Evolutionary conservation across 257 asterid genomes (phyloP).

Genomic region (Pogostemon cablin): DNA sequence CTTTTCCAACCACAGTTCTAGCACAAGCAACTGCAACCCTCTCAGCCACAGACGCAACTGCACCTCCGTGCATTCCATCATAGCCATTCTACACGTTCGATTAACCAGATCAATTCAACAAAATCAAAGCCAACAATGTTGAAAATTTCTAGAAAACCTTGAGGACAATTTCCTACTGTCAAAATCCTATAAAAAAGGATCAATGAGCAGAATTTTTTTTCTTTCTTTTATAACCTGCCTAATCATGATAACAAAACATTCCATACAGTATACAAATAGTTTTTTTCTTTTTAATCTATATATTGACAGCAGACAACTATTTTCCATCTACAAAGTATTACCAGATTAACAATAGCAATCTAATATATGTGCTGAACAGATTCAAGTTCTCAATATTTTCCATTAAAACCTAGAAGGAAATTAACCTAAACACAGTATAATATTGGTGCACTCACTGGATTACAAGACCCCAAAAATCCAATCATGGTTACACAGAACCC

Average conservation of each 20-base stretch:
- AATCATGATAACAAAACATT: background rate
- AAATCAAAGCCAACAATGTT: slow-evolving; percentile 19
- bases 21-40: slow-evolving; percentile 29
- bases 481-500: background rate
- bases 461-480: background rate
- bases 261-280: background rate
- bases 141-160: background rate
- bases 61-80: slow-evolving; percentile 20
- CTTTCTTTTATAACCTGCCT: background rate
- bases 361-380: no score
- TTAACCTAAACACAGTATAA: background rate
- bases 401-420: background rate
- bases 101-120: slow-evolving; percentile 17
- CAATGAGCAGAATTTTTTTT: slow-evolving; percentile 4
- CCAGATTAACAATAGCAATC: no score
- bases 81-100: slow-evolving; percentile 10
- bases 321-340: background rate
- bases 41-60: slow-evolving; percentile 26
- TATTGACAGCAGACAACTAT: background rate
- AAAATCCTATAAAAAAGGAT: background rate
- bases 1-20: slow-evolving; percentile 9
- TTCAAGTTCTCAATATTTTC: no score
- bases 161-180: background rate
- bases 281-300: no score
- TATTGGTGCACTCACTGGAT: background rate